phyloP scores from a whole-genome alignment of 176 grass and related monocot species.

The Zoysia pacifica region DNA sequence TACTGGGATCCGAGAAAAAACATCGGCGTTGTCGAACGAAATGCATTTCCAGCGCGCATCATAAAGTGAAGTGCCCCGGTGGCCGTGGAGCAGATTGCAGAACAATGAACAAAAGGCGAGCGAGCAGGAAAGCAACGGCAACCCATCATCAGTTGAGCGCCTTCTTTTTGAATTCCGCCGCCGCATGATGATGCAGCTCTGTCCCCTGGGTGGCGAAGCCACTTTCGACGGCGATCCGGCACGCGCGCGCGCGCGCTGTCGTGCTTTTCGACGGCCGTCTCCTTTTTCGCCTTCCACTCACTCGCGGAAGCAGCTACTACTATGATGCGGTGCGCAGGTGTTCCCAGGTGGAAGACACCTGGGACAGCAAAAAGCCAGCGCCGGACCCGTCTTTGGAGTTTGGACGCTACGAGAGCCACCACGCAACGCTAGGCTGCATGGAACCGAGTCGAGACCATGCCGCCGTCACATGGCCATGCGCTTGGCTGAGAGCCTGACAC shows the following conservation, averaged over 20 bases:
- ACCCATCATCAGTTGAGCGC: background rate
- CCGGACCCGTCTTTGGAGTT: background rate
- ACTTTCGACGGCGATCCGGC: conserved; percentile 5
- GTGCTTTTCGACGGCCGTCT: background rate
- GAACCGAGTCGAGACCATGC: no score
- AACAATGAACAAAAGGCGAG: background rate
- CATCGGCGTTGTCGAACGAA: background rate
- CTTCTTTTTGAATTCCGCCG: background rate
- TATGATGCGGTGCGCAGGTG: background rate
- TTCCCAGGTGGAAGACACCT: background rate
- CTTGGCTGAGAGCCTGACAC: no score
- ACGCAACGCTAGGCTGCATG: no score
- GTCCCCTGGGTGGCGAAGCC: background rate
- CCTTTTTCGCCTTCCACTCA: conserved; percentile 3
- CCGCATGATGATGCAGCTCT: conserved; percentile 19
- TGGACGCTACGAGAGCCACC: no score
- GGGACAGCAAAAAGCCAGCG: conserved; percentile 8
- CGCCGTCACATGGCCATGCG: no score
- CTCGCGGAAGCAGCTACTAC: background rate
- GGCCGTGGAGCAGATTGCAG: background rate
- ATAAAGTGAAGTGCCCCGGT: background rate
- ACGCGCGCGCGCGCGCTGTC: conserved; percentile 9
- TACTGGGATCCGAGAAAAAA: background rate
- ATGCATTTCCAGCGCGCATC: background rate
- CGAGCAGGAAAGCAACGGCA: background rate